Evolutionary conservation across 768 basidiomycete genomes (phyloP), one percentile per base, ranked within the genome.

Genomic region (Dioszegia hungarica): DNA sequence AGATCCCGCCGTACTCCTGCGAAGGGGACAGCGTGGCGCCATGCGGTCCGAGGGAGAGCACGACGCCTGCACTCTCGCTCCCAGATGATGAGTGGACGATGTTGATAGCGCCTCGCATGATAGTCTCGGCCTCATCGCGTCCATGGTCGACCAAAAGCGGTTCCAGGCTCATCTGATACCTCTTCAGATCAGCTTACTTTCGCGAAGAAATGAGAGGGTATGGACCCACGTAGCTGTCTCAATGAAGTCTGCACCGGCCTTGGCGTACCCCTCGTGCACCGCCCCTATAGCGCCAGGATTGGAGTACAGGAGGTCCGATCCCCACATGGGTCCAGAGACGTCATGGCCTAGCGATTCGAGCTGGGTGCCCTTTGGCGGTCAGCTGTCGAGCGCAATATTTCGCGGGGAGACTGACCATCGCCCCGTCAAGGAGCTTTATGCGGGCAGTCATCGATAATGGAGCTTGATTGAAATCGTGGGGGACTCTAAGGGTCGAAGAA

Each of bases 31-130:
- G 77, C 4, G 81, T 84, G 1, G 86, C 85, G 34, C 88, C 88
- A 64, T 82, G 89, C 0, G 87, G 84, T 17, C 89, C 88, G 27
- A 89, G 75, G 5, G 86, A 88, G 4, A 91, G 79, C 2, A 82
- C 85, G 33, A 90, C 80, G 25, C 76, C 79, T 61, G 19, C 10
- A 14, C 33, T 22, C 29, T 31, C 24, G 15, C 48, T 20, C 11
- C 33, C 31, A n/a, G 36, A 22, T 54, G 14, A 17, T 31, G 45
- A 27, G 51, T 39, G 22, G 61, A n/a, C 59, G 11, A 69, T 49
- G 6, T 63, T 27, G 19, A 57, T 37, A 50, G 64, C 64, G 6
- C 46, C 55, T 0, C 19, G 8, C 9, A 63, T 56, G 19, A 64
- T 53, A 17, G 17, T 2, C 0, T 28, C 34, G 19, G 59, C 50